phyloP scores from a whole-genome alignment of 768 basidiomycete genomes.

The Boletus eberwhitei region DNA sequence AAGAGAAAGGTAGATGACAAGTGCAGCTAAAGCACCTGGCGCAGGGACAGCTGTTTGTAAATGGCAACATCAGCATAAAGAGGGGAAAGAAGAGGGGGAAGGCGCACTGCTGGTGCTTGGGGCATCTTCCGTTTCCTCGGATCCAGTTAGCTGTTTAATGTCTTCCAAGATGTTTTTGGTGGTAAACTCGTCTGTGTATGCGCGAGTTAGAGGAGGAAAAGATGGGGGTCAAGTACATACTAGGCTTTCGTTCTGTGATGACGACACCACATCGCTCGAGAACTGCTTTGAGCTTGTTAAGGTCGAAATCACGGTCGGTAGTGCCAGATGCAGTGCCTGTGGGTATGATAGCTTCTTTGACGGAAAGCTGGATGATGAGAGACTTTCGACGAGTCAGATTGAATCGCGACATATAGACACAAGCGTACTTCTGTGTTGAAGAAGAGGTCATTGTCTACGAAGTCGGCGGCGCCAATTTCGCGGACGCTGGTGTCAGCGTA shows the following conservation, averaged over 20 bases:
- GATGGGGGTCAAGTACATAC: constrained; percentile 40
- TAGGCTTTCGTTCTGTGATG: constrained; percentile 83
- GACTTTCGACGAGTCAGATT: constrained; percentile 49
- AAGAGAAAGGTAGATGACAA: constrained; percentile 79
- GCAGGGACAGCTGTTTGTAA: constrained; percentile 61
- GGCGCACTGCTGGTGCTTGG: constrained; percentile 13
- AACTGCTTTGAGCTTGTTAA: constrained; percentile 81
- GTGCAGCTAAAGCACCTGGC: constrained; percentile 75
- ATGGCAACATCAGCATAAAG: not conserved
- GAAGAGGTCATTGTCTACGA: constrained; percentile 91
- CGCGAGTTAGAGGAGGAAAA: not conserved
- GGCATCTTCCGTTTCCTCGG: constrained; percentile 23
- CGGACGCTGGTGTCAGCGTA: constrained; percentile 88
- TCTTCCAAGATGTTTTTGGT: constrained; percentile 79
- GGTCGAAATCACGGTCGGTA: constrained; percentile 81
- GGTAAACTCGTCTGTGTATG: constrained; percentile 71
- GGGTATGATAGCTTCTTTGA: constrained; percentile 91
- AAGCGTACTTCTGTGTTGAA: constrained; percentile 83
- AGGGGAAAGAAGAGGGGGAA: not conserved
- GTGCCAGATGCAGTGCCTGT: constrained; percentile 68
- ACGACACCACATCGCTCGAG: constrained; percentile 90
- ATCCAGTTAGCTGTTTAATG: constrained; percentile 44
- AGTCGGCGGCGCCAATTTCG: constrained; percentile 86
- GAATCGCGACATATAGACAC: not conserved
- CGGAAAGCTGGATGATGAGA: constrained; percentile 90